Evolutionary conservation across 495 filamentous ascomycete genomes (phyloP), one percentile per base, ranked within the genome.

Genomic region (Umbilicaria muhlenbergii): DNA sequence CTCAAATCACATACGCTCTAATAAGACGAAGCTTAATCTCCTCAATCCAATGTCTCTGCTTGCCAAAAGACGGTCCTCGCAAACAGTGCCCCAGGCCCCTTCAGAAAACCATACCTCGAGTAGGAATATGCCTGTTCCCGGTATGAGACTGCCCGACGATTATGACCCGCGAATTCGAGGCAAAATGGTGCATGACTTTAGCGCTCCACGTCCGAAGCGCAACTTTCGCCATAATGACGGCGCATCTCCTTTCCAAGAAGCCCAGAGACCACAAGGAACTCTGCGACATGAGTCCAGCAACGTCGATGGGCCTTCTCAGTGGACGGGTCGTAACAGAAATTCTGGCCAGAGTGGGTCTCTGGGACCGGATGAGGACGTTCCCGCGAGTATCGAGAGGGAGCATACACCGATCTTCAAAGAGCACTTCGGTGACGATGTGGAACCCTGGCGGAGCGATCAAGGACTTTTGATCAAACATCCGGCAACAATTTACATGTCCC

Each of bases 181-280:
- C 21, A 89, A 79, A 10, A 72, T 78, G 31, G 75, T 95, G 7
- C 87, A 95, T 60, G 87, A 95, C 58, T 95, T 95, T 49, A 89
- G 83, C 51, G 84, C 80, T 1, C 87, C 87, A 10, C 67, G 85
- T 32, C 70, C 74, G n/a, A 74, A 70, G 39, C 66, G 74, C 37
- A 65, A 70, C 44, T 46, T 73, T 21, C 72, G 68, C 11, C 42
- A 44, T 17, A 37, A 21, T 54, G 24, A 62, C 51, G 44, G 61
- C 57, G 44, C 65, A 46, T 38, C 51, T 44, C 38, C 44, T 36
- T 12, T 51, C 32, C 12, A 49, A 47, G 32, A 45, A 34, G 1
- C 24, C 24, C 24, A 28, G 1, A 28, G 4, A 39, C 17, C 4
- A 42, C 32, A 36, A 19, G 16, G 7, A 51, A 41, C 37, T 17